A percentile compares a stretch with the other conserved stretches of the same genome.
These are phyloP conservation scores for Botrytis porri DNA, from an alignment of 2,329 filamentous ascomycete species.

Conservation along the genomic window DNA sequence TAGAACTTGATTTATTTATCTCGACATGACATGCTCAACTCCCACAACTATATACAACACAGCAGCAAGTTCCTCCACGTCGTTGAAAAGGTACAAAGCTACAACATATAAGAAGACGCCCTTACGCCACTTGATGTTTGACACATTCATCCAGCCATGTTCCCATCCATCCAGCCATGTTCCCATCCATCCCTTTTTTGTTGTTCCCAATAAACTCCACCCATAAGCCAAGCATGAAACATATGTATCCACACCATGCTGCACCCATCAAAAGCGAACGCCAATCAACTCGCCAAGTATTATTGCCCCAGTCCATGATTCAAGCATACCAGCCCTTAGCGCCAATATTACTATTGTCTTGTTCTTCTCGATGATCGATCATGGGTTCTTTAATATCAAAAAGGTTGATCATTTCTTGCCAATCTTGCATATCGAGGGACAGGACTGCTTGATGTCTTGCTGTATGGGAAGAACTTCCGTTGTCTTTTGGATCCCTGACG, in stretches of 20 bases:
- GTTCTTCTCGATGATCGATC: slow-evolving; percentile 75
- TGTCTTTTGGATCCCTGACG: slow-evolving; percentile 17
- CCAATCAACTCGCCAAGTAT: background rate
- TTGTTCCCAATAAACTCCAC: background rate
- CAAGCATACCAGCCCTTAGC: slow-evolving; percentile 38
- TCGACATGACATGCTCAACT: background rate
- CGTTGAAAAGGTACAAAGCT: background rate
- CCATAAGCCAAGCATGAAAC: background rate
- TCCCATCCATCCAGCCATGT: background rate
- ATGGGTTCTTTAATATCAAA: slow-evolving; percentile 77
- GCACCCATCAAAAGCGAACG: background rate
- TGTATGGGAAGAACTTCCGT: slow-evolving; percentile 7
- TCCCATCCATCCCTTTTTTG: background rate
- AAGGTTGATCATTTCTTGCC: slow-evolving; percentile 72
- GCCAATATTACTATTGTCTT: slow-evolving; percentile 30
- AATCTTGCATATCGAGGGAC: slow-evolving; percentile 79
- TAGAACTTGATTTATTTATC: background rate
- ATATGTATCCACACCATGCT: background rate
- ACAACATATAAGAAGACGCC: background rate
- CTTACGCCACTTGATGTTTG: background rate
- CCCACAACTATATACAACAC: background rate
- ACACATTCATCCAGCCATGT: background rate
- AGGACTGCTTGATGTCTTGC: slow-evolving; percentile 82
- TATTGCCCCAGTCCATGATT: background rate
- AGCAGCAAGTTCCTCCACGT: background rate